phyloP scores from a whole-genome alignment of 768 basidiomycete species.

The Pholiota molesta region DNA sequence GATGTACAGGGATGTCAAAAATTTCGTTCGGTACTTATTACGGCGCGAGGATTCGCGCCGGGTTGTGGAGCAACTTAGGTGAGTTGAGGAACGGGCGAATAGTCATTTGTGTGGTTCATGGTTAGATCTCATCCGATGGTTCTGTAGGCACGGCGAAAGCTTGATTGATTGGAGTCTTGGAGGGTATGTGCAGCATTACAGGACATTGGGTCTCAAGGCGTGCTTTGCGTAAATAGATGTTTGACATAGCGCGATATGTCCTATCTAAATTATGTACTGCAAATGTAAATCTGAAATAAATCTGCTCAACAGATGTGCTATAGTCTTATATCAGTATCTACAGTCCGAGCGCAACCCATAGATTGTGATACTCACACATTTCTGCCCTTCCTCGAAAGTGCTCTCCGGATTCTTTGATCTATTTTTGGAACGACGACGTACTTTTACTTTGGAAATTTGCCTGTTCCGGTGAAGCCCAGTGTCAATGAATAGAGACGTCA shows the following conservation, averaged over 20 bases:
- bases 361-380: no score
- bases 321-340: no score
- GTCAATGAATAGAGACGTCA: neutral
- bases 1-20: conserved; percentile 54
- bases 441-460: neutral
- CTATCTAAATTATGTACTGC: no score
- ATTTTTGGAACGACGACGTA: neutral
- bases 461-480: neutral
- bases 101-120: neutral
- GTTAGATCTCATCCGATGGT: no score
- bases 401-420: neutral
- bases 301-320: no score
- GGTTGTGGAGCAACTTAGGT: neutral
- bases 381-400: no score
- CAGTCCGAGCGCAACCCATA: no score
- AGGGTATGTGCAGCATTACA: neutral
- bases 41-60: conserved; percentile 33
- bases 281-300: no score
- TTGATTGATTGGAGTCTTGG: neutral
- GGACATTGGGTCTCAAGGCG: no score
- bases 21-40: conserved; percentile 46
- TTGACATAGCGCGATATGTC: no score
- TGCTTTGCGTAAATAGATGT: no score
- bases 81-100: neutral
- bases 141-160: neutral